Percentiles rank a stretch among this genome's conserved stretches.
phyloP scores from a whole-genome alignment of 306 rosid genomes.

The Lupinus albus region DNA sequence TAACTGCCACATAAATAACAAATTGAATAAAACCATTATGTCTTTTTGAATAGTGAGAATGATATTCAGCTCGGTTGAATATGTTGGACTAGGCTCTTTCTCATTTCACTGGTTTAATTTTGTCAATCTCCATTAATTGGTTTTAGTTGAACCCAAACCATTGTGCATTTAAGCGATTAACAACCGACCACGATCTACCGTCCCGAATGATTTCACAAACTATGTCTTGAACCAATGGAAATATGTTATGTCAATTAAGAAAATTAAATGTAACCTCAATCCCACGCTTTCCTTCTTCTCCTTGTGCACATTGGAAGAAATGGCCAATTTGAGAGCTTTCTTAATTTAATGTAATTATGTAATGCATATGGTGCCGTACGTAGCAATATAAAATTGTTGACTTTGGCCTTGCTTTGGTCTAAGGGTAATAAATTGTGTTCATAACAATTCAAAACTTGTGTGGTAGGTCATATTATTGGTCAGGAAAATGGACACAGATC shows the following conservation, averaged over 20 bases:
- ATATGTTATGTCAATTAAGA: too few relatives aligned
- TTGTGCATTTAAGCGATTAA: too few relatives aligned
- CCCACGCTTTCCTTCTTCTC: not conserved
- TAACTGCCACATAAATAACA: too few relatives aligned
- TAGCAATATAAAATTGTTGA: constrained; percentile 1
- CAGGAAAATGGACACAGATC: too few relatives aligned
- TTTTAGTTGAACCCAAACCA: not conserved
- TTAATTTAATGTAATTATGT: not conserved
- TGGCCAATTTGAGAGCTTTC: not conserved
- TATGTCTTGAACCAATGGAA: too few relatives aligned
- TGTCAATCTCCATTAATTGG: not conserved
- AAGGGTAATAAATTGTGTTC: constrained; percentile 25
- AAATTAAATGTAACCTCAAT: too few relatives aligned
- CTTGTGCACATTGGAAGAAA: constrained; percentile 22
- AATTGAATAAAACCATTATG: too few relatives aligned
- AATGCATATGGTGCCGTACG: not conserved
- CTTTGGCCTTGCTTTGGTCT: constrained; percentile 34
- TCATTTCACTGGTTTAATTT: not conserved
- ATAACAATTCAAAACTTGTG: constrained; percentile 3
- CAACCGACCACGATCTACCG: too few relatives aligned
- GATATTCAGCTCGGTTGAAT: too few relatives aligned
- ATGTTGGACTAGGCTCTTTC: not conserved
- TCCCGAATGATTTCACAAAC: too few relatives aligned
- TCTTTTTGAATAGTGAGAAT: too few relatives aligned
- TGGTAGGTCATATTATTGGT: constrained; percentile 39